Percentiles rank a stretch among this genome's conserved stretches.
phyloP scores from a whole-genome alignment of 192 early-diverging fungal genomes.

The Gigaspora rosea region DNA sequence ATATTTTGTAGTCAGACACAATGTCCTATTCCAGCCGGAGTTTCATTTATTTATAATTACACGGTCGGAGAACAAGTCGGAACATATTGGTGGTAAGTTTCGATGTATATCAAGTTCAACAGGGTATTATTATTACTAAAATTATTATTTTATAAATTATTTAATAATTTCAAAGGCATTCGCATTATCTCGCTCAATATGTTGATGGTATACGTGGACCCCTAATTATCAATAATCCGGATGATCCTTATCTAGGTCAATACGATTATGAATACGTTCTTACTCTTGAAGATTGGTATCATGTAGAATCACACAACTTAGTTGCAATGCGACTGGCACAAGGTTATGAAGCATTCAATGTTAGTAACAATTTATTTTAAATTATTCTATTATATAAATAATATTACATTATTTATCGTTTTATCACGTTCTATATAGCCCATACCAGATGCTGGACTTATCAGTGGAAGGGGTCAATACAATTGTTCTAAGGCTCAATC shows the following conservation, averaged over 20 bases:
- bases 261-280: conserved; percentile 49
- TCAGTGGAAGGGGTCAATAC: conserved; percentile 47
- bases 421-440: conserved; percentile 19
- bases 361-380: neutral
- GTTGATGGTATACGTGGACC: conserved; percentile 44
- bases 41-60: conserved; percentile 3
- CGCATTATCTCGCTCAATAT: conserved; percentile 37
- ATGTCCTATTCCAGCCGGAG: neutral
- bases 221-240: conserved; percentile 42
- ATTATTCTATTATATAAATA: neutral
- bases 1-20: conserved; percentile 33
- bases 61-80: conserved; percentile 31
- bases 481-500: conserved; percentile 38
- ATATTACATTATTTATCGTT: no score
- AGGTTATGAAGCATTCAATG: conserved; percentile 15
- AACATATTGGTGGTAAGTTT: conserved; percentile 44
- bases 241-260: conserved; percentile 35
- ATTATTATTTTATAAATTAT: conserved; percentile 24
- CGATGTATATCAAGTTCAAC: neutral
- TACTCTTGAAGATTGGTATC: conserved; percentile 48
- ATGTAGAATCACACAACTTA: conserved; percentile 34
- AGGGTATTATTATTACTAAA: neutral
- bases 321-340: conserved; percentile 27
- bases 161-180: neutral
- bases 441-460: conserved; percentile 47